Percentiles rank a stretch among this genome's conserved stretches.
phyloP scores from a whole-genome alignment of 2,329 filamentous ascomycete species.

The Pestalotiopsis sp. region DNA sequence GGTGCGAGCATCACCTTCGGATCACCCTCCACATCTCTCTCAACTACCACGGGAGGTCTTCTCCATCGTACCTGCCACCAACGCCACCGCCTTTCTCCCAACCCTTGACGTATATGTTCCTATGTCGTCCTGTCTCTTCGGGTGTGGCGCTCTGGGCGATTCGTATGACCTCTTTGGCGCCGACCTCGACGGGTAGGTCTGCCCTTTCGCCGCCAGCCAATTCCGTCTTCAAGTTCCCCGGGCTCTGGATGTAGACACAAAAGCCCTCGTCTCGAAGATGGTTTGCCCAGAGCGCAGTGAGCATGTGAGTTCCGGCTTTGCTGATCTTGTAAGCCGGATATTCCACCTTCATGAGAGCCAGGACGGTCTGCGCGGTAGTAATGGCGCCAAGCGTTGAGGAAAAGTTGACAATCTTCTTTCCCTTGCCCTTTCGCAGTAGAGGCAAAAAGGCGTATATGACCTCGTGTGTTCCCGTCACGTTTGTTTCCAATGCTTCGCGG shows the following conservation, averaged over 20 bases:
- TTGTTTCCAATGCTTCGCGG: slow-evolving; percentile 24
- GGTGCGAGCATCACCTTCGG: not conserved
- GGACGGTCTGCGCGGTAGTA: slow-evolving; percentile 9
- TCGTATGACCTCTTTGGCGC: not conserved
- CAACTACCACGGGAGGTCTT: slow-evolving; percentile 2
- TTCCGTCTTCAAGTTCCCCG: slow-evolving; percentile 10
- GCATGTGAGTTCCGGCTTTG: slow-evolving; percentile 7
- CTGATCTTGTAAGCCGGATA: slow-evolving; percentile 12
- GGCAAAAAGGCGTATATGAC: slow-evolving; percentile 29
- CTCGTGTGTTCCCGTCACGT: slow-evolving; percentile 35
- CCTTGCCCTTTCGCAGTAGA: slow-evolving; percentile 15
- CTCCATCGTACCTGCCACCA: slow-evolving; percentile 2
- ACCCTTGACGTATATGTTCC: not conserved
- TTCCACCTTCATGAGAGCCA: not conserved
- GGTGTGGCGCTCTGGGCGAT: not conserved
- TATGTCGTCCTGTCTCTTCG: not conserved
- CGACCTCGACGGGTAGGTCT: not conserved
- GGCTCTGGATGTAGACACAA: slow-evolving; percentile 11
- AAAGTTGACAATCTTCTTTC: slow-evolving; percentile 11
- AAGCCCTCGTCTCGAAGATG: slow-evolving; percentile 5
- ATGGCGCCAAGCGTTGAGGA: slow-evolving; percentile 11
- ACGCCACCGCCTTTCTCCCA: slow-evolving; percentile 7
- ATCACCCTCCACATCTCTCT: not conserved
- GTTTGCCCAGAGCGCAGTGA: slow-evolving; percentile 11
- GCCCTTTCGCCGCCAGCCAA: slow-evolving; percentile 3